Evolutionary conservation across 148 eudicot species (phyloP), one percentile per base, ranked within the genome.

Genomic region (Spergularia marina): DNA sequence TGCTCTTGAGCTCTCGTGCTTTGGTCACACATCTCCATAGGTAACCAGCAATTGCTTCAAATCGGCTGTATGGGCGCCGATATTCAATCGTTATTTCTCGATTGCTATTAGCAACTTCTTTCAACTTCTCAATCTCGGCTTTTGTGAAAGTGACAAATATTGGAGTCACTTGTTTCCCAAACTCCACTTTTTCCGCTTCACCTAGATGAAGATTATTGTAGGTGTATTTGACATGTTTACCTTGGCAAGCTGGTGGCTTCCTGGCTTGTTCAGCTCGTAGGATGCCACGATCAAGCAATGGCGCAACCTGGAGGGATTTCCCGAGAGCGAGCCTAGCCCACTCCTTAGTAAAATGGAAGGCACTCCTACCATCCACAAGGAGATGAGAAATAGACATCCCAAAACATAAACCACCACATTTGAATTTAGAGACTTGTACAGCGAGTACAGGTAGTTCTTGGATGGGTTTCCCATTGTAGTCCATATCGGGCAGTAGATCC

Each of bases 311-410:
- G 0, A 65, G 0, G 10, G 54, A 71, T 13, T 65, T 20, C 6
- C 78, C 78, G 10, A 34, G 53, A 34, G 78, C 63, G 1, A 65
- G 71, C 62, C 41, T 77, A 12, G 75, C 75, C 80, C 80, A 77
- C 51, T 77, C 75, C 17, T 18, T 0, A 8, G 17, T 2, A 13
- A 77, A 77, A 39, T 77, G 60, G 23, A 61, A 53, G 0, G 70
- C 60, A 5, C 63, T 54, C 20, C 7, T 14, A 10, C 80, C 80
- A 21, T 77, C 80, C 15, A 40, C 16, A 2, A 77, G 14, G 0
- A 51, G 54, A 39, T 77, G 80, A 1, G 80, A 70, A 6, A 52
- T 10, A 0, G n/a, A 44, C 1, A 30, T 18, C 10, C 74, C 54
- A 4, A 77, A 34, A 15, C 52, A 4, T 7, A 59, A 9, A 2